Evolutionary conservation across 306 rosid species (phyloP), one percentile per base, ranked within the genome.

Genomic region (Cicer cuneatum): DNA sequence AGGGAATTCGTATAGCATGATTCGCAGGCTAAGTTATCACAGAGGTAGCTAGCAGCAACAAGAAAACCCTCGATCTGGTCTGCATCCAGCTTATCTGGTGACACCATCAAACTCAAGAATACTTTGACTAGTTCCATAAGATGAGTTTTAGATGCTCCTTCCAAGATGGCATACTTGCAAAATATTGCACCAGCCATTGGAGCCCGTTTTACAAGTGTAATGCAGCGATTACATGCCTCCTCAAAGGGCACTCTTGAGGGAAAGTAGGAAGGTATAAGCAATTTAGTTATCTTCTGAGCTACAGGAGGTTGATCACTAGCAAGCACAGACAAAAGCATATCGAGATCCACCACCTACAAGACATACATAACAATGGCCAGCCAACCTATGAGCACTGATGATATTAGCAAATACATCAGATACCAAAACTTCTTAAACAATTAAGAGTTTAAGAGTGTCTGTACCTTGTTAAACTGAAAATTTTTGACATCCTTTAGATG

Each of bases 111-210:
- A 81, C 67, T 72, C 51, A 91, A 68, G 69, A 91, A 76, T 78
- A 70, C 85, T 78, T 81, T 86, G 59, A 86, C 80, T 69, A 91
- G 95, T 75, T 94, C 96, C 87, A 83, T 42, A 12, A 88, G 85
- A 61, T 87, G 89, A 63, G 80, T 81, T 76, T 61, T 85, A 69
- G 97, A 88, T 77, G 87, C 89, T 74, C 97, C 96, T 85, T 88
- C 92, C 69, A 69, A 79, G 49, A 73, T 79, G 33, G 85, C 84
- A 77, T 87, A 88, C 78, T 94, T 79, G 64, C 95, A 91, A 87
- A 94, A 94, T 76, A 83, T 94, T 79, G 96, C 93, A 9, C 98
- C 98, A 71, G 96, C 96, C 83, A 68, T 42, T 18, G 98, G 98
- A 81, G 96, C 87, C 78, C 96, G 83, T 80, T 71, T 90, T 65